Evolutionary conservation across 495 filamentous ascomycete genomes (phyloP), one percentile per base, ranked within the genome.

Genomic region (Beverwykella pulmonaria): DNA sequence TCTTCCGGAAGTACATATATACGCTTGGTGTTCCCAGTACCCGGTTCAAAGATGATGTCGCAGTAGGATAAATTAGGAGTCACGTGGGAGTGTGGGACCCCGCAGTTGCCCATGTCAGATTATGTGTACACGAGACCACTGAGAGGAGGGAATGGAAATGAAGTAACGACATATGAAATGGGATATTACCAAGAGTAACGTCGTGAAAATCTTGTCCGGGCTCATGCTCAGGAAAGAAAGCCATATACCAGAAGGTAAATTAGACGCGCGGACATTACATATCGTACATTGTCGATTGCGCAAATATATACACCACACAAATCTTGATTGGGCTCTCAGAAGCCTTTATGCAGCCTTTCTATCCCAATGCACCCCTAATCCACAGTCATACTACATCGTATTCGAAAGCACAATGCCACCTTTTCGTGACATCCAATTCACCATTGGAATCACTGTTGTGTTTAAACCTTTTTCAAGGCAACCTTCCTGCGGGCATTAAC

Each of bases 401-500:
- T 58, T 44, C 23, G n/a, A 47, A 30, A 47, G 7, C 32, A 34
- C 6, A 44, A 58, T 58, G 8, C 26, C 32, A 47, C 54, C 54
- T 47, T 39, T 47, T n/a, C 6, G 12, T 22, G 54, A 23, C 27
- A n/a, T 20, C 44, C 32, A 20, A 41, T 4, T 44, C 17, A 44
- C 39, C 17, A 44, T 44, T 7, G 5, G 17, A n/a, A 2, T 2
- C 3, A 44, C 9, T 34, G 39, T 3, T 44, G 39, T 44, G 17
- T 44, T n/a, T 44, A 44, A 4, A 14, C 39, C 15, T 63, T 63
- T 30, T 30, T 41, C 36, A 74, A 58, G 9, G 81, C 80, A 44
- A 83, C 71, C 63, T 75, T 81, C 65, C 80, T 81, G 25, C 87
- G 76, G 23, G 84, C 78, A 6, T 81, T 78, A 10, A 88, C 77